A percentile compares a stretch with the other conserved stretches of the same genome.
These are phyloP conservation scores for Alternaria gaisen DNA, from an alignment of 2,329 filamentous ascomycete genomes.

Conservation along the genomic window DNA sequence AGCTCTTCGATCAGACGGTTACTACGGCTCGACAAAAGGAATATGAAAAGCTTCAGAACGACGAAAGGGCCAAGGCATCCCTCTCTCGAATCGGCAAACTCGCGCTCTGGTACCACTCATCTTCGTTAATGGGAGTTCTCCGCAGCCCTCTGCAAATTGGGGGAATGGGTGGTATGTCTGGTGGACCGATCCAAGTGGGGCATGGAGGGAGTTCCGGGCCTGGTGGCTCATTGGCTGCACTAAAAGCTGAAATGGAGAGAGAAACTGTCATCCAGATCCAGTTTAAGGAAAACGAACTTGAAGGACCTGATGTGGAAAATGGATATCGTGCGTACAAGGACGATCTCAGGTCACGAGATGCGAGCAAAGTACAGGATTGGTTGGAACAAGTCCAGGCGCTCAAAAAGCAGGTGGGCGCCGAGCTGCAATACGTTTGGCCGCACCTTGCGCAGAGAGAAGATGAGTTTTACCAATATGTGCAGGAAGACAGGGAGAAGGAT, in stretches of 20 bases:
- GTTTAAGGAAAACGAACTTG: slow-evolving; percentile 25
- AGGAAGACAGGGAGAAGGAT: slow-evolving; percentile 26
- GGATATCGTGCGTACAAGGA: slow-evolving; percentile 27
- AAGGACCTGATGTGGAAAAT: slow-evolving; percentile 25
- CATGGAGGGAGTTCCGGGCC: not conserved
- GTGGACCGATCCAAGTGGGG: not conserved
- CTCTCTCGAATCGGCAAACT: slow-evolving; percentile 24
- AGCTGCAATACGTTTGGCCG: slow-evolving; percentile 29
- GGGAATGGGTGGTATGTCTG: not conserved
- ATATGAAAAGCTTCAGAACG: slow-evolving; percentile 19
- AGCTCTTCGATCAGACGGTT: slow-evolving; percentile 9
- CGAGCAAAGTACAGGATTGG: slow-evolving; percentile 20
- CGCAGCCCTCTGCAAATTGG: slow-evolving; percentile 6
- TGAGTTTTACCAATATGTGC: slow-evolving; percentile 20
- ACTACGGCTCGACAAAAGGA: not conserved
- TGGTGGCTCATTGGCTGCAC: not conserved
- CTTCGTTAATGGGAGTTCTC: slow-evolving; percentile 3
- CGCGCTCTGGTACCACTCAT: slow-evolving; percentile 17
- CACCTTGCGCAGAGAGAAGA: slow-evolving; percentile 26
- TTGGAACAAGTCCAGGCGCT: slow-evolving; percentile 24
- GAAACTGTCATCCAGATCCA: slow-evolving; percentile 21
- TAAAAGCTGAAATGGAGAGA: slow-evolving; percentile 8
- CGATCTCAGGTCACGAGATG: slow-evolving; percentile 15
- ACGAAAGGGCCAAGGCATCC: slow-evolving; percentile 20
- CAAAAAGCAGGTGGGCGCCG: slow-evolving; percentile 12